These are phyloP conservation scores for Saturnispora quitensis DNA, from an alignment of 805 yeast species.

Conservation along the genomic window DNA sequence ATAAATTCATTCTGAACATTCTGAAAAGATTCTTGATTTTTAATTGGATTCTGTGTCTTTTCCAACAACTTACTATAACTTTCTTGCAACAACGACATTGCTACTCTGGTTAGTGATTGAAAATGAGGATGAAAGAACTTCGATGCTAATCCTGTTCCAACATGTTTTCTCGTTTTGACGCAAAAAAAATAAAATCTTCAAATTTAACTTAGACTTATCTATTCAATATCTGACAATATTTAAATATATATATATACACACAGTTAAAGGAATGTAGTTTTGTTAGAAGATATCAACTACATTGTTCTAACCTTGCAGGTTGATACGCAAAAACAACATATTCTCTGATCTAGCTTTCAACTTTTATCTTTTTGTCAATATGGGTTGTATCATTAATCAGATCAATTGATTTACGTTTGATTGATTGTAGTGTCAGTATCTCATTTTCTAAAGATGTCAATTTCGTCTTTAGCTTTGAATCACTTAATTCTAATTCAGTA, in stretches of 20 bases:
- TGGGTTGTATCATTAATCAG: background rate
- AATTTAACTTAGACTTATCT: background rate
- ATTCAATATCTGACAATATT: background rate
- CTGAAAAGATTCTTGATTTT: slow-evolving; percentile 7
- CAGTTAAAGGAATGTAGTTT: background rate
- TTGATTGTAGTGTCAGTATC: background rate
- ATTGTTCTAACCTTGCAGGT: background rate
- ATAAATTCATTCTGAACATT: slow-evolving; percentile 10
- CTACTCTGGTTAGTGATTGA: background rate
- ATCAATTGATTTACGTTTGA: background rate
- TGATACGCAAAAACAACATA: background rate
- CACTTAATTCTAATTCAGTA: slow-evolving; percentile 68
- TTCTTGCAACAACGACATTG: background rate
- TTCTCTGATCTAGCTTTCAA: background rate
- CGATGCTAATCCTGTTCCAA: background rate
- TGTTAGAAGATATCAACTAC: background rate
- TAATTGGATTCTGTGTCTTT: background rate
- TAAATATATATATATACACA: background rate
- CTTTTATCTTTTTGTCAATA: slow-evolving; percentile 1
- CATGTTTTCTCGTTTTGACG: background rate
- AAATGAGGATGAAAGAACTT: background rate
- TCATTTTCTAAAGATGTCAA: slow-evolving; percentile 15
- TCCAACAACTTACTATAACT: background rate
- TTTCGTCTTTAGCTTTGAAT: slow-evolving; percentile 43
- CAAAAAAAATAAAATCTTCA: background rate